Percentiles rank a stretch among this genome's conserved stretches.
Conservation (phyloP, 306 rosid genomes). For the Clitoria ternatea region DNA sequence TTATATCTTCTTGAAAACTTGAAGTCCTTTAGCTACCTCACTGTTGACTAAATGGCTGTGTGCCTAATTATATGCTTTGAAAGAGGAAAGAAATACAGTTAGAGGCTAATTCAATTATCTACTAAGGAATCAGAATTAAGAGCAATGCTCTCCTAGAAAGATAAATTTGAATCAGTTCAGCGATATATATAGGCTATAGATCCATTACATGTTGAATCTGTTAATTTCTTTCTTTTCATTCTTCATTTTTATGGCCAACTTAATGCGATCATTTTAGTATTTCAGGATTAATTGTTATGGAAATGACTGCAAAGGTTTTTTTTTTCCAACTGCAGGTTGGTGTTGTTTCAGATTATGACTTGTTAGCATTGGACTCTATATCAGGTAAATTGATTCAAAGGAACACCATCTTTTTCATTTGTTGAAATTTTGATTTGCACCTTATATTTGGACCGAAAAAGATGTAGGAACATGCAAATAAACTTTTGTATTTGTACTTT, state of each 20-base stretch:
- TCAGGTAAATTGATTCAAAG: slow-evolving; percentile 45
- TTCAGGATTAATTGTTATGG: background rate
- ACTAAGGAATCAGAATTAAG: background rate
- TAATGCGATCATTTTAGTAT: background rate
- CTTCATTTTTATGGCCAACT: background rate
- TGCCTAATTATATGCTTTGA: background rate
- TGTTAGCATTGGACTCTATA: slow-evolving; percentile 75
- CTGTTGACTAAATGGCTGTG: background rate
- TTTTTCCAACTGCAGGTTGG: slow-evolving; percentile 63
- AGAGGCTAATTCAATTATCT: background rate
- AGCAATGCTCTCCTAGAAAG: background rate
- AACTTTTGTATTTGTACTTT: too few species aligned
- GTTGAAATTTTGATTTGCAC: background rate
- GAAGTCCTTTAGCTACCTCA: background rate
- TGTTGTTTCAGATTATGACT: slow-evolving; percentile 85
- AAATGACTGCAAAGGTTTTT: slow-evolving; percentile 23
- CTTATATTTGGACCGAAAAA: too few species aligned
- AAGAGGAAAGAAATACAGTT: background rate
- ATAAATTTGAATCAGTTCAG: background rate
- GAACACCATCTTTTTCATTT: slow-evolving; percentile 5
- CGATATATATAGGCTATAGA: background rate
- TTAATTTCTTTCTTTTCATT: background rate
- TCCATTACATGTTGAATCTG: background rate
- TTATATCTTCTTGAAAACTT: background rate
- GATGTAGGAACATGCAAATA: background rate